Conservation (phyloP, 2,329 filamentous ascomycete genomes). For the Bipolaris sorokiniana region DNA sequence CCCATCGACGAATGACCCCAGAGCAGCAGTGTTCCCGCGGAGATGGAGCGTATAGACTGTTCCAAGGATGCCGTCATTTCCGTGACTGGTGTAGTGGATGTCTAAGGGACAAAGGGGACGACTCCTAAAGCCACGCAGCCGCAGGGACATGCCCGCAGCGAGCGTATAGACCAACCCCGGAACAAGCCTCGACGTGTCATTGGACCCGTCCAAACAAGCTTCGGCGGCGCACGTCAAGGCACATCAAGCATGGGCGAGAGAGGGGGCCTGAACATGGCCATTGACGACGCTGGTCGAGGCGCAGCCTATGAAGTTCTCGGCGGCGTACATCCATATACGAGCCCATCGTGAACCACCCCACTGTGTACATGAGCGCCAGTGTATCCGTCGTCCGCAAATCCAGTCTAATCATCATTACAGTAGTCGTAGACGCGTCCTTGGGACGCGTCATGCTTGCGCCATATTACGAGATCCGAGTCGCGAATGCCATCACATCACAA, state of each 20-base stretch:
- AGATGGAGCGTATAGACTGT: not conserved
- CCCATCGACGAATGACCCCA: not conserved
- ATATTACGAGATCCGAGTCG: not conserved
- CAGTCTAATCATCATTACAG: not conserved
- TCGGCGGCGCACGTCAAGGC: constrained; percentile 5
- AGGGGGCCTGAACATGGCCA: not conserved
- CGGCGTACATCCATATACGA: too few species aligned
- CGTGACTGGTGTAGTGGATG: not conserved
- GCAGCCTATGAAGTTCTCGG: too few species aligned
- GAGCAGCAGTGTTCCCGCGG: not conserved
- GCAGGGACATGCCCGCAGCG: not conserved
- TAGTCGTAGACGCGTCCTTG: not conserved
- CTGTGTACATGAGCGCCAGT: not conserved
- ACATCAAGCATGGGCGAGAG: constrained; percentile 3
- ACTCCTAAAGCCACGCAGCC: not conserved
- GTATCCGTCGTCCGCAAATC: not conserved
- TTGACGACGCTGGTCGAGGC: too few species aligned
- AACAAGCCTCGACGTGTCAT: not conserved
- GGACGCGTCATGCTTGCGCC: not conserved
- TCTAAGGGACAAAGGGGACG: not conserved
- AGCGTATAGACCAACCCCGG: not conserved
- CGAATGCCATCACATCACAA: too few species aligned
- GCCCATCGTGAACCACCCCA: not conserved
- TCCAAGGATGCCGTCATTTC: not conserved
- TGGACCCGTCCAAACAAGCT: constrained; percentile 7